Conservation (phyloP, 495 filamentous ascomycete species). For the Daldinia loculata region DNA sequence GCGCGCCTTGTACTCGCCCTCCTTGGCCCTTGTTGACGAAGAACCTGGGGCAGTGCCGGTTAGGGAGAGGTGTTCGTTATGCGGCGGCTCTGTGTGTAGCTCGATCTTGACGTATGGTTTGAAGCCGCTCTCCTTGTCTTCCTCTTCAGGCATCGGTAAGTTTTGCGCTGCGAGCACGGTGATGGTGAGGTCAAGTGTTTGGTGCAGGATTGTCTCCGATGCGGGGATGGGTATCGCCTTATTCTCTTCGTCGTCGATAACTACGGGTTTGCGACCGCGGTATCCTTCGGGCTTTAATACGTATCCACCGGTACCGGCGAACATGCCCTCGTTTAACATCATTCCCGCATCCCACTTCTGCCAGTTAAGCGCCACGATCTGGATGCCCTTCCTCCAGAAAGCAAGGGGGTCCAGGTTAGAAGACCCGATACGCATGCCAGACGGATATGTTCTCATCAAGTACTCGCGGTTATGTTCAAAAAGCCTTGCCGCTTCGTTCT, state of each 20-base stretch:
- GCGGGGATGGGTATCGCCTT: slow-evolving; percentile 30
- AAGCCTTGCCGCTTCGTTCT: slow-evolving; percentile 65
- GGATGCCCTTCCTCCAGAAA: slow-evolving; percentile 90
- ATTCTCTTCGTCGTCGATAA: slow-evolving; percentile 4
- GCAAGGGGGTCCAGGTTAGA: slow-evolving; percentile 84
- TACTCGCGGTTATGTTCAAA: slow-evolving; percentile 84
- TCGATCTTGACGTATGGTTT: slow-evolving; percentile 83
- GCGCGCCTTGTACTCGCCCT: slow-evolving; percentile 73
- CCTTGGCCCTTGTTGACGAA: slow-evolving; percentile 50
- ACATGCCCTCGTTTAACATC: slow-evolving; percentile 97
- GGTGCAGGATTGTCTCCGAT: slow-evolving; percentile 49
- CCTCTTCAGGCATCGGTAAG: slow-evolving; percentile 61
- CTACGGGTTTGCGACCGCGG: slow-evolving; percentile 40
- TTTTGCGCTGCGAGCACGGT: slow-evolving; percentile 65
- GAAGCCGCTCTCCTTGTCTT: slow-evolving; percentile 68
- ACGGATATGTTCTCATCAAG: slow-evolving; percentile 90
- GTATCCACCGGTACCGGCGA: slow-evolving; percentile 80
- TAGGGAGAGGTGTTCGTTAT: slow-evolving; percentile 48
- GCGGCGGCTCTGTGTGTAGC: slow-evolving; percentile 77
- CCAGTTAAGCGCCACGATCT: slow-evolving; percentile 95
- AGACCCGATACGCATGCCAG: slow-evolving; percentile 79
- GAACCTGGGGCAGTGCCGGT: slow-evolving; percentile 25
- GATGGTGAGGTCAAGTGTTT: slow-evolving; percentile 63
- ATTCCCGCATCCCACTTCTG: slow-evolving; percentile 88
- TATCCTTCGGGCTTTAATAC: slow-evolving; percentile 78